These are phyloP conservation scores for Baorangia bicolor DNA, from an alignment of 768 basidiomycete genomes.

Conservation along the genomic window DNA sequence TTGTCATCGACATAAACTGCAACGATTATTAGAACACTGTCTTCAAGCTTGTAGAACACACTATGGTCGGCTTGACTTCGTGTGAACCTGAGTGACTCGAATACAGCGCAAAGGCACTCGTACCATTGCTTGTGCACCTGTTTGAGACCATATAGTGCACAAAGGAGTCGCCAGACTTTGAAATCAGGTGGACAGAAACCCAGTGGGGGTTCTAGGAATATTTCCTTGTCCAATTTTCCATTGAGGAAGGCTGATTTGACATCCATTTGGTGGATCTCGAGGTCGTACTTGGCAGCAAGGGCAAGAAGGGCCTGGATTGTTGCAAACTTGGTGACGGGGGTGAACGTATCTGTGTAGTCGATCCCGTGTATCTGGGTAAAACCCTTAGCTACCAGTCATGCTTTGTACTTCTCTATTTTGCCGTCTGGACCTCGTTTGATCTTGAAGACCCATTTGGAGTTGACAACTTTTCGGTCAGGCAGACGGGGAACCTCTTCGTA, in stretches of 20 bases:
- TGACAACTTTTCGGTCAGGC: not conserved
- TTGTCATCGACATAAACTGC: not conserved
- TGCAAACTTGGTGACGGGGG: not conserved
- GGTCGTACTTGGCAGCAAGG: not conserved
- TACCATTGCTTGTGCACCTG: not conserved
- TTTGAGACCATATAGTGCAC: slow-evolving; percentile 1
- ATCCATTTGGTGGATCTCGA: slow-evolving; percentile 25
- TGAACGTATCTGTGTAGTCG: slow-evolving; percentile 32
- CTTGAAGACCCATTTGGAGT: slow-evolving; percentile 2
- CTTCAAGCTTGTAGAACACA: not conserved
- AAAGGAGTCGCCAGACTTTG: not conserved
- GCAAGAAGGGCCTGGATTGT: not conserved
- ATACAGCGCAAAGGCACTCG: rapidly evolving
- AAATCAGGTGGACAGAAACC: not conserved
- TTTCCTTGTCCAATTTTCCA: slow-evolving; percentile 20
- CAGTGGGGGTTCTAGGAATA: slow-evolving; percentile 29
- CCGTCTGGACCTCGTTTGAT: slow-evolving; percentile 19
- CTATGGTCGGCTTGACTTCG: not conserved
- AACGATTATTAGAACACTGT: not conserved
- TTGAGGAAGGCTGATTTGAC: slow-evolving; percentile 17
- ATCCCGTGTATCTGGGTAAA: slow-evolving; percentile 32
- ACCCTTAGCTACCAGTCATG: slow-evolving; percentile 39
- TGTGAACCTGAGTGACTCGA: not conserved
- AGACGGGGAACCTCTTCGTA: not conserved
- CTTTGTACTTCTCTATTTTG: slow-evolving; percentile 36